Base-by-base conservation (phyloP, 176 grass and related monocot genomes). In the Saccharum officinarum region DNA sequence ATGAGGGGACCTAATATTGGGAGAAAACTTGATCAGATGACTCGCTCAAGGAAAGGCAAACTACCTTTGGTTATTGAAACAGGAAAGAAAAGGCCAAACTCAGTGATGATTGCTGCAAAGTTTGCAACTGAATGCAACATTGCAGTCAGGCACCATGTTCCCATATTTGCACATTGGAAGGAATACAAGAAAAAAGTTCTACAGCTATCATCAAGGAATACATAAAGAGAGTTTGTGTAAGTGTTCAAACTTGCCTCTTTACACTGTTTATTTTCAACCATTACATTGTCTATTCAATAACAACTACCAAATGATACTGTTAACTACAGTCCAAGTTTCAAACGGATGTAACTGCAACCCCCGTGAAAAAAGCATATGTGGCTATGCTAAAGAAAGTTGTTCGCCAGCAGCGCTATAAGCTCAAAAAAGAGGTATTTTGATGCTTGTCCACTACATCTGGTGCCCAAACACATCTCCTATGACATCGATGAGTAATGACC, bases 81-180 rank as follows among this genome's bases (percentile, higher is more conserved):
- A 28, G 28, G 28, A 1, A 28, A 28, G 28, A 0, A 28, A 28
- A 28, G 28, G 28, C 1, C 28, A 28, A 28, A 28, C 28, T 28
- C 1, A 1, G 28, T 28, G 28, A 61, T 61, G 57, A 23, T 82
- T 82, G 50, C 36, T 60, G 67, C 34, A 16, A 82, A 72, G 50
- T 60, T 44, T 82, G 49, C 67, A 72, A 71, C 68, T 13, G 14
- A 72, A 31, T 61, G 66, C 44, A 54, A 69, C 44, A 37, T 71
- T n/a, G 34, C 7, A 41, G 8, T 28, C 6, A 82, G 20, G 13
- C 0, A 37, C 22, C 13, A 41, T 28, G 4, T 82, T 3, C 22
- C 13, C 6, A 50, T 82, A 22, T 26, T 57, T 11, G 4, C 14
- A n/a, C 67, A 59, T 8, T 60, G 15, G 80, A 82, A 70, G 34